phyloP scores from a whole-genome alignment of 768 basidiomycete species.

The Phylloporus rhodoxanthus region DNA sequence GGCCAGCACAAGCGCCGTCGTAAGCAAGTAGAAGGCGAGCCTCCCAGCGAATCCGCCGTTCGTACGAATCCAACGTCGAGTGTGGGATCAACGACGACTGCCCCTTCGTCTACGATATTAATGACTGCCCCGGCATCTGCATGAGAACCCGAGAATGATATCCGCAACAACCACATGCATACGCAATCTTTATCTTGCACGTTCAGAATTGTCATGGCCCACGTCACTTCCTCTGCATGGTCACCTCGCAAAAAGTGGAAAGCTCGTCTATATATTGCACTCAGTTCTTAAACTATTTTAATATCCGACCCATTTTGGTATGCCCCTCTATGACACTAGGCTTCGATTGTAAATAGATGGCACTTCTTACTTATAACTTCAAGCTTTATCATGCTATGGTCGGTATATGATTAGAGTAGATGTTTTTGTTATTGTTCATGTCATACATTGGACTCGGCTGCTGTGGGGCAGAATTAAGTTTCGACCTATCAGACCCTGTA shows the following conservation, averaged over 20 bases:
- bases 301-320: slow-evolving; percentile 15
- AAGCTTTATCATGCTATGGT: slow-evolving; percentile 9
- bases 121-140: slow-evolving; percentile 18
- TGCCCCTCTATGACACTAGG: slow-evolving; percentile 9
- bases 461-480: slow-evolving; percentile 4
- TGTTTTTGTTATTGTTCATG: slow-evolving; percentile 21
- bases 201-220: slow-evolving; percentile 4
- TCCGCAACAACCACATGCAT: neutral
- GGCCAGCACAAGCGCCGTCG: slow-evolving; percentile 41
- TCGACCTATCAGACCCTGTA: neutral
- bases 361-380: slow-evolving; percentile 19
- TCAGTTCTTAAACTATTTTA: slow-evolving; percentile 21
- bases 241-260: slow-evolving; percentile 15
- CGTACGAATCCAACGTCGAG: slow-evolving; percentile 20
- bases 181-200: slow-evolving; percentile 7
- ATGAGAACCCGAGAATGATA: slow-evolving; percentile 12
- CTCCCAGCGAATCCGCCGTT: slow-evolving; percentile 14
- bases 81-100: slow-evolving; percentile 11
- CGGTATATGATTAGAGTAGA: slow-evolving; percentile 10
- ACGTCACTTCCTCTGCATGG: slow-evolving; percentile 1
- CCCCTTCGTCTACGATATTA: slow-evolving; percentile 17
- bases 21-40: slow-evolving; percentile 25
- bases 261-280: slow-evolving; percentile 14
- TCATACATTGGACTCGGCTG: slow-evolving; percentile 17
- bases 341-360: slow-evolving; percentile 9